These are phyloP conservation scores for Hyaloperonospora brassicae DNA, from an alignment of 352 stramenopile genomes.

Conservation along the genomic window DNA sequence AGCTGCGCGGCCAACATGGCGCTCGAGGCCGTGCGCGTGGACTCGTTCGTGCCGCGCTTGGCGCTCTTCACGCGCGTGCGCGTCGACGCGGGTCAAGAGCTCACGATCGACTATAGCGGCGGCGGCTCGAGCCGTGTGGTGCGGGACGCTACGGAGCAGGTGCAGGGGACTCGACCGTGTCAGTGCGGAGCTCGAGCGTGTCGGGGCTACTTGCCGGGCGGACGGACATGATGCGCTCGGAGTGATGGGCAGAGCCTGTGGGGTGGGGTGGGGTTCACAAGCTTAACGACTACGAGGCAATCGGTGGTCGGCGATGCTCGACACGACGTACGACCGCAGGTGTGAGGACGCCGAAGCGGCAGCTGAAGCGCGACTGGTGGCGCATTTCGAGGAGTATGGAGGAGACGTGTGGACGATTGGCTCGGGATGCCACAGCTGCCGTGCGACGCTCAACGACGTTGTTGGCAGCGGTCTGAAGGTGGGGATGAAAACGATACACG, in stretches of 20 bases:
- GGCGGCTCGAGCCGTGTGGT: neutral
- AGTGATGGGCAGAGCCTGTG: conserved; percentile 4
- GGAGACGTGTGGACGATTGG: conserved; percentile 64
- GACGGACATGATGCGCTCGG: conserved; percentile 23
- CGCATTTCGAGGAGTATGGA: conserved; percentile 68
- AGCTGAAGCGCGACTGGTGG: conserved; percentile 55
- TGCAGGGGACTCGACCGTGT: conserved; percentile 11
- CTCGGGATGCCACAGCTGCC: conserved; percentile 48
- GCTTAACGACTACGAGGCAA: neutral
- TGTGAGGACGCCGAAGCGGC: conserved; percentile 53
- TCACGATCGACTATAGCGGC: conserved; percentile 61
- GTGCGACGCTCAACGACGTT: conserved; percentile 35
- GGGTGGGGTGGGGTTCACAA: conserved; percentile 4
- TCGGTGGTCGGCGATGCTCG: conserved; percentile 18
- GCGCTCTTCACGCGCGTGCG: conserved; percentile 38
- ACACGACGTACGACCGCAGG: conserved; percentile 57
- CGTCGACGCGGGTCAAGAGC: conserved; percentile 31
- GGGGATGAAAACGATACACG: neutral
- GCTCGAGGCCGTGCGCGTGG: conserved; percentile 45
- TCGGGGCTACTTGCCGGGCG: conserved; percentile 29
- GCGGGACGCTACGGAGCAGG: neutral
- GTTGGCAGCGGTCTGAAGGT: conserved; percentile 37
- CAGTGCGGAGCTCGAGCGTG: conserved; percentile 25
- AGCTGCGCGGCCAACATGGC: conserved; percentile 44
- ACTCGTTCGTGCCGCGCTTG: conserved; percentile 51